Percentiles rank a stretch among this genome's conserved stretches.
Conservation (phyloP, 495 filamentous ascomycete genomes). For the Penicillium roqueforti region DNA sequence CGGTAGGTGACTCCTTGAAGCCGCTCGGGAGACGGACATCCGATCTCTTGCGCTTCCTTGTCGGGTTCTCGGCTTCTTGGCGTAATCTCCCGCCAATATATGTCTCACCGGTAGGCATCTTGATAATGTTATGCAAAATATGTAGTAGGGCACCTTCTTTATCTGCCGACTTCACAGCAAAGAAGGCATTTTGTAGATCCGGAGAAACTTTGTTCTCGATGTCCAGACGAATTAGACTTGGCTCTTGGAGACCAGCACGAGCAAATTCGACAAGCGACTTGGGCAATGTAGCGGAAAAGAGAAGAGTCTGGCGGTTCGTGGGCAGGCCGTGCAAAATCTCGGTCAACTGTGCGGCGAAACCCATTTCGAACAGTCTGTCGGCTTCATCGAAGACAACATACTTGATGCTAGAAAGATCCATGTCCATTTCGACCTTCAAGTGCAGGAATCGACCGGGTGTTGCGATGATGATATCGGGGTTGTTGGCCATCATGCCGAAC, state of each 20-base stretch:
- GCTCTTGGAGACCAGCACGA: conserved; percentile 85
- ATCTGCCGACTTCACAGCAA: conserved; percentile 83
- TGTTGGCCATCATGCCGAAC: conserved; percentile 85
- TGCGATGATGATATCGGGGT: conserved; percentile 94
- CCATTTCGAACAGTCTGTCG: conserved; percentile 96
- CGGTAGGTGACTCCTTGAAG: conserved; percentile 40
- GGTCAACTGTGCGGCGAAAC: conserved; percentile 85
- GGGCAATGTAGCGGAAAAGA: conserved; percentile 93
- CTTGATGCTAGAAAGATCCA: conserved; percentile 77
- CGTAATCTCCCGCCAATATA: conserved; percentile 42
- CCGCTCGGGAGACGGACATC: conserved; percentile 33
- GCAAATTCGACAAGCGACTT: conserved; percentile 95
- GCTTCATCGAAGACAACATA: conserved; percentile 98
- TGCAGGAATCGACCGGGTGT: conserved; percentile 95
- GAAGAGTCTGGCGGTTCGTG: conserved; percentile 74
- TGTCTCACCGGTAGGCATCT: conserved; percentile 78
- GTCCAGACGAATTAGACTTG: conserved; percentile 80
- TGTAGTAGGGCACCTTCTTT: conserved; percentile 91
- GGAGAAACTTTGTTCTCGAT: conserved; percentile 94
- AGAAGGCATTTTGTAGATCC: conserved; percentile 89
- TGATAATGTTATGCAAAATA: conserved; percentile 84
- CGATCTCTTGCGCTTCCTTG: conserved; percentile 64
- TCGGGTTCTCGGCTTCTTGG: conserved; percentile 42
- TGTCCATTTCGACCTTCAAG: conserved; percentile 88
- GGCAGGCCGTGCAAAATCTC: conserved; percentile 92